Evolutionary conservation across 1,284 basidiomycete genomes (phyloP).

Genomic region (Salmacisia buchloeana): DNA sequence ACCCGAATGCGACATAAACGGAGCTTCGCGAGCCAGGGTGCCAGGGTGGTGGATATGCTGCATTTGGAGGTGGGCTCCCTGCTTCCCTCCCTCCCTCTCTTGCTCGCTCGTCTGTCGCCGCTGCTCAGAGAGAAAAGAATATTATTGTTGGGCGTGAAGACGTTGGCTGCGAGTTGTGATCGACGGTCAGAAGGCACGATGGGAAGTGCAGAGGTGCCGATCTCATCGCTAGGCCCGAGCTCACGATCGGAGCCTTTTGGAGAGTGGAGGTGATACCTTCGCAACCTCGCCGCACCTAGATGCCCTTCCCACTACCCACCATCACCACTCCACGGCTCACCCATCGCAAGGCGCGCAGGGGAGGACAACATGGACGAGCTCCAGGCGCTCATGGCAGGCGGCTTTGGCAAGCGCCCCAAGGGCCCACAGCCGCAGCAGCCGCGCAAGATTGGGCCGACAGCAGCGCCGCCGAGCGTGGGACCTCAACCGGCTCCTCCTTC

Average conservation of each 20-base stretch:
- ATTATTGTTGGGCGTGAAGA: not conserved
- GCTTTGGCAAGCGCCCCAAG: slow-evolving; percentile 29
- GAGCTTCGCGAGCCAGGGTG: not conserved
- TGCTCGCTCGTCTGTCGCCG: not conserved
- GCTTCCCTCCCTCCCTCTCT: too few relatives aligned
- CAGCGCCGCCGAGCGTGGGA: not conserved
- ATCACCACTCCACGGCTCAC: too few relatives aligned
- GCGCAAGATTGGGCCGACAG: too few relatives aligned
- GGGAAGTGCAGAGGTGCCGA: not conserved
- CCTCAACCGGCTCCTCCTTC: not conserved
- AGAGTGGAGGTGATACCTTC: not conserved
- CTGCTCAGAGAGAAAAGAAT: not conserved
- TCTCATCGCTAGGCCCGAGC: not conserved
- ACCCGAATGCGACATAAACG: not conserved
- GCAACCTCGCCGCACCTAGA: too few relatives aligned
- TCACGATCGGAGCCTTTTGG: slow-evolving; percentile 3
- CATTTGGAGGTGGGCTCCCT: too few relatives aligned
- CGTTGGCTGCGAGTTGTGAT: not conserved
- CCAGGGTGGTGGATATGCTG: not conserved
- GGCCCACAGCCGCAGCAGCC: not conserved
- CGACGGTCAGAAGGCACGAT: not conserved
- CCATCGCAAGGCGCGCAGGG: not conserved
- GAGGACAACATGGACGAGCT: slow-evolving; percentile 42
- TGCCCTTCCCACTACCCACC: not conserved
- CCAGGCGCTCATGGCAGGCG: slow-evolving; percentile 43